These are phyloP conservation scores for Mortierella sp. DNA, from an alignment of 371 early-diverging fungal genomes.

Conservation along the genomic window DNA sequence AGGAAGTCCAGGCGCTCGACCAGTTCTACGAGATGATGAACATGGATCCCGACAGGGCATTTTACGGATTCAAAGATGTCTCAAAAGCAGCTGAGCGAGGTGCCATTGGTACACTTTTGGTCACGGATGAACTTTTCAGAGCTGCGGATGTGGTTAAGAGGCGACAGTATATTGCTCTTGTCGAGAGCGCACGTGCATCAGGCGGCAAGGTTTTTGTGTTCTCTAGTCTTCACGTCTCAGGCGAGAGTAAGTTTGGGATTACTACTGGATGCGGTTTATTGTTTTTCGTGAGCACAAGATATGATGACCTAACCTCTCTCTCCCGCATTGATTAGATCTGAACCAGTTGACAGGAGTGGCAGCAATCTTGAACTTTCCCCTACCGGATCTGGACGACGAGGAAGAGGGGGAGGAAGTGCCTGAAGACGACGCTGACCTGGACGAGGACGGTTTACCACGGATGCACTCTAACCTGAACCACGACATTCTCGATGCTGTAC, in stretches of 20 bases:
- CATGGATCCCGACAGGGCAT: slow-evolving; percentile 90
- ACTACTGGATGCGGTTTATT: neutral
- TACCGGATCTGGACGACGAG: slow-evolving; percentile 75
- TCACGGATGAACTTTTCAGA: slow-evolving; percentile 93
- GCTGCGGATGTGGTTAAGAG: slow-evolving; percentile 89
- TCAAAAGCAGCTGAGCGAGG: slow-evolving; percentile 86
- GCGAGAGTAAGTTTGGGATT: slow-evolving; percentile 80
- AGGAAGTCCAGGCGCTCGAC: slow-evolving; percentile 87
- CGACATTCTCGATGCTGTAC: slow-evolving; percentile 38
- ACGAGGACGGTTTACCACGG: slow-evolving; percentile 31
- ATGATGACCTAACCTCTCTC: neutral
- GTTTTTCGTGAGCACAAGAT: neutral
- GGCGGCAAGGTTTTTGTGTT: slow-evolving; percentile 92
- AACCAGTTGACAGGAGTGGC: slow-evolving; percentile 95
- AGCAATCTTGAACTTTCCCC: slow-evolving; percentile 89
- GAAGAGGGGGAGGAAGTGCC: slow-evolving; percentile 61
- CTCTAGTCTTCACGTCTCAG: slow-evolving; percentile 93
- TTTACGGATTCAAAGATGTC: slow-evolving; percentile 92
- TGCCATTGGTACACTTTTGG: slow-evolving; percentile 88
- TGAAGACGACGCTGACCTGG: slow-evolving; percentile 21
- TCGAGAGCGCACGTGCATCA: slow-evolving; percentile 81
- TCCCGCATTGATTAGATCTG: slow-evolving; percentile 67
- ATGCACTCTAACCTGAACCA: slow-evolving; percentile 46
- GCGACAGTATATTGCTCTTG: slow-evolving; percentile 86
- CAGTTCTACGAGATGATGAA: slow-evolving; percentile 92